A percentile compares a stretch with the other conserved stretches of the same genome.
Evolutionary conservation across 2,329 filamentous ascomycete species (phyloP).

Genomic region (Sclerotinia trifoliorum): DNA sequence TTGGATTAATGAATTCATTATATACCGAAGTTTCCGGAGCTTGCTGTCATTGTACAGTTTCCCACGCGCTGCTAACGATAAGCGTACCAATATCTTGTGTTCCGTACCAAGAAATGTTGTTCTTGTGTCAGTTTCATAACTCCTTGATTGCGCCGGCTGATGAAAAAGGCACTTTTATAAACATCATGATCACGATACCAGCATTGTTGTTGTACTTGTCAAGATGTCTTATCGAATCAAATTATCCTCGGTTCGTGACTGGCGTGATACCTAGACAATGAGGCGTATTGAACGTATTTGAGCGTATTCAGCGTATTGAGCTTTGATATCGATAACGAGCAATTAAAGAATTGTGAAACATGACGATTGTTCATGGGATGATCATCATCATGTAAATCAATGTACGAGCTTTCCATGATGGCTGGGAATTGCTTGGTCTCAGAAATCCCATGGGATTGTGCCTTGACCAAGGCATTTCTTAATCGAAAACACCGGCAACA

Average conservation of each 20-base stretch:
- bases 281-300: neutral
- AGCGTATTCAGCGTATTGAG: neutral
- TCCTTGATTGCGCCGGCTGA: neutral
- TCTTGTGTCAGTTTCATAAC: neutral
- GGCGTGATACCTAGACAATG: neutral
- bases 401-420: constrained; percentile 10
- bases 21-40: neutral
- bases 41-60: neutral
- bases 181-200: neutral
- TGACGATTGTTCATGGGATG: neutral
- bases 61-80: neutral
- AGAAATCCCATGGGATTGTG: neutral
- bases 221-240: neutral
- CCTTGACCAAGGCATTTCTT: neutral
- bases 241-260: neutral
- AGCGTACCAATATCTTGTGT: neutral
- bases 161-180: neutral
- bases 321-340: constrained; percentile 6
- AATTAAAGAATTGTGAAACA: neutral
- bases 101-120: neutral
- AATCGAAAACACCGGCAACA: neutral
- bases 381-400: neutral
- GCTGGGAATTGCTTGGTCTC: neutral
- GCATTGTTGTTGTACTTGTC: neutral
- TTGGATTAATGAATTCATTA: neutral